Base-by-base conservation (phyloP, 805 yeast genomes). In the Candida nemodendra region DNA sequence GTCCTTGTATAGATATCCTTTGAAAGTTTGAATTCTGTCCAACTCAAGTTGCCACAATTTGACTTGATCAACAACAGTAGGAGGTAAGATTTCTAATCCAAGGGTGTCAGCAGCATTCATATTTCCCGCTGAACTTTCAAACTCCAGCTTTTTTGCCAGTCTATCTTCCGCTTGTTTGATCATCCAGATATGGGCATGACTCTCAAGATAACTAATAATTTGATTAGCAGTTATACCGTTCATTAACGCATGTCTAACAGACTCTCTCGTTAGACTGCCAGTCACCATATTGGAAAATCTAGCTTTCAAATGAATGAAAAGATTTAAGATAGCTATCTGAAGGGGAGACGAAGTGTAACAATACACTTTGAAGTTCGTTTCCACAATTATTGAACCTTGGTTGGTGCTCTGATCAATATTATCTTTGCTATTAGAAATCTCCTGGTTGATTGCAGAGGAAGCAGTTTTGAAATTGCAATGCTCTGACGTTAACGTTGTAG, bases 181-280 rank as follows among this genome's bases (percentile, higher is more conserved):
- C 93, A 91, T 84, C 57, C 89, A 95, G 2, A 95, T 85, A 64
- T 91, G 98, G 0, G 97, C 96, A 67, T 93, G 96, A 0, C 89
- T 76, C 46, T 87, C 89, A 30, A 93, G 63, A 57, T 91, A 93
- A 47, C 87, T 78, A 44, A 93, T 84, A 50, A 93, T 86, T 59
- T 93, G 99, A 26, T 89, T 96, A 0, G 98, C 91, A 0, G 96
- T 85, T 51, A 93, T 93, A 19, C 99, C 99, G 51, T 84, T 87
- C 28, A 69, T 58, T 26, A 93, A 64, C 0, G 99, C 99, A 37
- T 75, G 69, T 42, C 98, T 71, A 15, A 93, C 81, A 0, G 96
- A 86, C 52, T 91, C 97, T 60, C 98, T 77, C 4, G 97, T 90
- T 41, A 93, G 75, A 47, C 85, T 88, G 2, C 99, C 99, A 4